Percentiles rank a stretch among this genome's conserved stretches.
phyloP scores from a whole-genome alignment of 495 filamentous ascomycete genomes.

The Annulohypoxylon moriforme region DNA sequence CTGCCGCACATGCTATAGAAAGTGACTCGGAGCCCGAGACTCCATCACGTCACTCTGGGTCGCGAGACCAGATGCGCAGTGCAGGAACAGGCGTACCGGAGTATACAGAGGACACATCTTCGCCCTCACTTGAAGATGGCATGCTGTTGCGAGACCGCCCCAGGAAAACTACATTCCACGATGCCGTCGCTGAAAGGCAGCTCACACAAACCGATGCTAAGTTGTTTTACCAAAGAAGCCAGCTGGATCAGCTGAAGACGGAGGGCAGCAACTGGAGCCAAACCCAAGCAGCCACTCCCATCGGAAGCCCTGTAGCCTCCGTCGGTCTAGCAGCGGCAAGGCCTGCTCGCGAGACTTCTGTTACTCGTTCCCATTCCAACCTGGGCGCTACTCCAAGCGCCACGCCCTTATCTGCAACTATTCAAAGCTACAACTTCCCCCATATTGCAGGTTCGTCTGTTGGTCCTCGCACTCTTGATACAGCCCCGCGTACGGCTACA shows the following conservation, averaged over 20 bases:
- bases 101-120: slow-evolving; percentile 22
- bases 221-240: slow-evolving; percentile 92
- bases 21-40: slow-evolving; percentile 38
- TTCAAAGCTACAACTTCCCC: slow-evolving; percentile 47
- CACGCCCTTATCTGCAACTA: slow-evolving; percentile 27
- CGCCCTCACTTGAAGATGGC: slow-evolving; percentile 57
- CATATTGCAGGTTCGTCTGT: slow-evolving; percentile 44
- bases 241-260: slow-evolving; percentile 66
- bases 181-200: slow-evolving; percentile 88
- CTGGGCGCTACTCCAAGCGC: slow-evolving; percentile 18
- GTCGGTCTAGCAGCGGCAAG: slow-evolving; percentile 25
- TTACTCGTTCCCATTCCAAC: slow-evolving; percentile 23
- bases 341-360: slow-evolving; percentile 24
- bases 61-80: slow-evolving; percentile 5
- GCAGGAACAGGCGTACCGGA: neutral
- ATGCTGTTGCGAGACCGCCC: slow-evolving; percentile 80
- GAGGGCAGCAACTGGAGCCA: slow-evolving; percentile 60
- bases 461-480: slow-evolving; percentile 35
- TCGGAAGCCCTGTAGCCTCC: slow-evolving; percentile 60
- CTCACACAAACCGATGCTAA: slow-evolving; percentile 92
- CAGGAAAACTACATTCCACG: slow-evolving; percentile 83
- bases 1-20: slow-evolving; percentile 33
- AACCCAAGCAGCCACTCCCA: slow-evolving; percentile 55
- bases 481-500: slow-evolving; percentile 46
- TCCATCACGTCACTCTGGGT: slow-evolving; percentile 3